Base-by-base conservation (phyloP, 1,284 basidiomycete genomes). In the Rhizoctonia solani region DNA sequence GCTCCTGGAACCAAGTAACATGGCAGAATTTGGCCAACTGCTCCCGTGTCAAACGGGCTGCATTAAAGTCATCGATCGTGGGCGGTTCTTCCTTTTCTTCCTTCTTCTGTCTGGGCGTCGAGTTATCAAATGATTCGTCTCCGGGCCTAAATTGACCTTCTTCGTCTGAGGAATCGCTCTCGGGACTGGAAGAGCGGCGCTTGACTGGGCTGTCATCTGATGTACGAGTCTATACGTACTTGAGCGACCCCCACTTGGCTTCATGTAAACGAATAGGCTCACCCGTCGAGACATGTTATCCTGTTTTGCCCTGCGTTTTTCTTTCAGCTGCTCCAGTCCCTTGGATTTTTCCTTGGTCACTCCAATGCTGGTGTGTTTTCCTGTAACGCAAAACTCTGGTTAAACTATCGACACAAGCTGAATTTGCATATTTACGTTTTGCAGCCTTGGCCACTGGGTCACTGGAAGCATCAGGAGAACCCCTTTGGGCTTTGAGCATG, bases 261-360 rank as follows among this genome's bases (percentile, higher is more conserved):
- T 21, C 58, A 52, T 27, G 23, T 34, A 41, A 13, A 44, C 27
- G 25, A 49, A 42, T 41, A 16, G 30, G 53, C 68, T 2, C 54
- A 72, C 71, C 50, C 68, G 61, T 25, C 70, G 68, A 27, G 70
- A 69, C 21, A 52, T 87, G 77, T 85, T 86, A 74, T 91, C 88
- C 69, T 87, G 88, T 75, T 90, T 90, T 4, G 89, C 89, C 74
- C 87, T 91, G 47, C 94, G 82, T 73, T 83, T 88, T 16, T 88
- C 90, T 78, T 89, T 94, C 25, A 95, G 80, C 75, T 93, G 92
- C 67, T 90, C 89, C 25, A 95, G 82, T 72, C 89, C 92, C 52
- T 82, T 82, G 4, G 82, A 81, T 79, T 95, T 95, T 78, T 93
- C 90, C 74, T 90, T 92, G 0, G 90, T 90, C 3, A 88, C 86